These are phyloP conservation scores for Coccomyxa subellipsoidea DNA, from an alignment of 163 green algal genomes.

Conservation along the genomic window DNA sequence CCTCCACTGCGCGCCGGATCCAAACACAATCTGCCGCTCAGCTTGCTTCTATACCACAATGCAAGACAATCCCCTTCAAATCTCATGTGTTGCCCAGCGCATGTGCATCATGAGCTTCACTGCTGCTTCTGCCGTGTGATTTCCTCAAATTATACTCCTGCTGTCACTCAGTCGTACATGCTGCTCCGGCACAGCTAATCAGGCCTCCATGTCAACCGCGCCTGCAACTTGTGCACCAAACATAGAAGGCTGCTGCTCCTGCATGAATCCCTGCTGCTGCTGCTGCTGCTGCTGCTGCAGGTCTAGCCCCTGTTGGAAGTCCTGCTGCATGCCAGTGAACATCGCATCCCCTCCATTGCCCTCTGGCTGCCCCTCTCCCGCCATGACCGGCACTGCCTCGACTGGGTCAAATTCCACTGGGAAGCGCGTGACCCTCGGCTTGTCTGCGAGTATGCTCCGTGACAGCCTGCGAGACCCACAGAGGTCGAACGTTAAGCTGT, in stretches of 20 bases:
- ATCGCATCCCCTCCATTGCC: not conserved
- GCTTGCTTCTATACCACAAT: no score
- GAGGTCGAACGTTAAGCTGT: not conserved
- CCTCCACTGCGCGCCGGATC: no score
- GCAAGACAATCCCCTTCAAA: no score
- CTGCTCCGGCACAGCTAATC: no score
- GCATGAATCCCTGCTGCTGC: conserved; percentile 1
- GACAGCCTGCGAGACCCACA: conserved; percentile 21
- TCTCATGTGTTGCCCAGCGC: no score
- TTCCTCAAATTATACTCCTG: no score
- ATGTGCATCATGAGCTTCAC: no score
- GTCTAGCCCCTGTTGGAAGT: not conserved
- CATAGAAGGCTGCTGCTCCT: not conserved
- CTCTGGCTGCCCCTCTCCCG: not conserved
- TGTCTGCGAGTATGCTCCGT: conserved; percentile 73
- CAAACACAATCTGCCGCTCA: no score
- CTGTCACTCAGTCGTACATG: no score
- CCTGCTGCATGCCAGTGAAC: not conserved
- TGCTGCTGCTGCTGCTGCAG: not conserved
- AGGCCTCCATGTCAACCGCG: not conserved
- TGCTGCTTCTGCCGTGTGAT: no score
- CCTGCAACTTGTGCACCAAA: not conserved
- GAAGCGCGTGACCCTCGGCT: conserved; percentile 76
- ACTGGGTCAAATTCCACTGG: conserved; percentile 64
- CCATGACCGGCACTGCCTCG: not conserved